Evolutionary conservation across 2,329 filamentous ascomycete species (phyloP).

Genomic region (Fusarium tricinctum): DNA sequence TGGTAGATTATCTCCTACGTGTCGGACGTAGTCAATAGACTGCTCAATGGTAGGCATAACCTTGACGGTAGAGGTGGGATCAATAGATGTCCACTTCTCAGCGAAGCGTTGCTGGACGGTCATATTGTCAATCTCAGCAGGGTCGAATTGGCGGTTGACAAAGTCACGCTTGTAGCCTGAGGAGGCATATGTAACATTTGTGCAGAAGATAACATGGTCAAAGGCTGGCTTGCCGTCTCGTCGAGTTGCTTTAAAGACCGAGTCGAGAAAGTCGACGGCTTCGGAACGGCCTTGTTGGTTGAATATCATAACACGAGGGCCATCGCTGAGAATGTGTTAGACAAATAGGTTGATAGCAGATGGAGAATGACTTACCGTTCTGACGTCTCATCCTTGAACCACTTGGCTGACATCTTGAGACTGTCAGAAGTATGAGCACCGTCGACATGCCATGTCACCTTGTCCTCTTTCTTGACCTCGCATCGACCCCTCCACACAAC

Average conservation of each 20-base stretch:
- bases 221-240: slow-evolving; percentile 62
- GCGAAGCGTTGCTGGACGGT: slow-evolving; percentile 68
- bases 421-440: slow-evolving; percentile 95
- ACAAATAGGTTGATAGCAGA: background rate
- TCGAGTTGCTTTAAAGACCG: slow-evolving; percentile 57
- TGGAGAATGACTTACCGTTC: slow-evolving; percentile 46
- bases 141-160: slow-evolving; percentile 68
- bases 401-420: slow-evolving; percentile 82
- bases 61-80: slow-evolving; percentile 61
- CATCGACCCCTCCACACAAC: slow-evolving; percentile 87
- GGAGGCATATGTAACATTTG: slow-evolving; percentile 73
- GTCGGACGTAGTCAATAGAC: slow-evolving; percentile 64
- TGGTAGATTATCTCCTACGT: slow-evolving; percentile 50
- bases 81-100: slow-evolving; percentile 64
- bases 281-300: slow-evolving; percentile 80
- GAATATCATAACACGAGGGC: slow-evolving; percentile 78
- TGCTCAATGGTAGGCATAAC: slow-evolving; percentile 69
- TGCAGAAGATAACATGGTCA: slow-evolving; percentile 84
- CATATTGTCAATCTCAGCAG: slow-evolving; percentile 65
- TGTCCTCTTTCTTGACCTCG: slow-evolving; percentile 67
- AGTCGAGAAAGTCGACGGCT: slow-evolving; percentile 66
- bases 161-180: slow-evolving; percentile 70
- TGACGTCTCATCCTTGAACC: slow-evolving; percentile 76
- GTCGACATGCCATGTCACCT: slow-evolving; percentile 87
- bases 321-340: slow-evolving; percentile 47